Percentiles rank a stretch among this genome's conserved stretches.
phyloP scores from a whole-genome alignment of 768 basidiomycete species.

The Termitomyces sp. region DNA sequence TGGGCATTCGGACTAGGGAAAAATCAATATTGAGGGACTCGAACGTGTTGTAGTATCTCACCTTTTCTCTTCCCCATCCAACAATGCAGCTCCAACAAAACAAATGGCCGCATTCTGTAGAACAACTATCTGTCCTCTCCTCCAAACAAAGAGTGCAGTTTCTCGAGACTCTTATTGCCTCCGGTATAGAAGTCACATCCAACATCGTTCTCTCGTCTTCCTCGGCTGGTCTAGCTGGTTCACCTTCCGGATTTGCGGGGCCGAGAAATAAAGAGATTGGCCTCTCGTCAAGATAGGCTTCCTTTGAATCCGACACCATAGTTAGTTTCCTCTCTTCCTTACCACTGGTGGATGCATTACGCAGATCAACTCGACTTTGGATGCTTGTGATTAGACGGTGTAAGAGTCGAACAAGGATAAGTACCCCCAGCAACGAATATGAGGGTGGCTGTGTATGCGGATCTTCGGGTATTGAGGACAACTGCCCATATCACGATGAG shows the following conservation, averaged over 20 bases:
- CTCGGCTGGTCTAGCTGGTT: slow-evolving; percentile 54
- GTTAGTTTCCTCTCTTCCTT: slow-evolving; percentile 30
- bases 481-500: slow-evolving; percentile 29
- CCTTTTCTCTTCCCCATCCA: slow-evolving; percentile 88
- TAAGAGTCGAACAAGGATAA: slow-evolving; percentile 59
- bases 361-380: slow-evolving; percentile 20
- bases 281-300: slow-evolving; percentile 52
- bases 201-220: slow-evolving; percentile 67
- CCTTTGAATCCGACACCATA: slow-evolving; percentile 20
- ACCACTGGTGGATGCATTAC: slow-evolving; percentile 5
- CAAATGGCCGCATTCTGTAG: slow-evolving; percentile 85
- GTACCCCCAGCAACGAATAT: slow-evolving; percentile 78
- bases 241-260: slow-evolving; percentile 43
- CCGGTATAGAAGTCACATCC: slow-evolving; percentile 51
- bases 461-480: slow-evolving; percentile 68
- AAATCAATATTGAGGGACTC: slow-evolving; percentile 1
- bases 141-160: slow-evolving; percentile 84
- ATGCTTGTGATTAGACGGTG: slow-evolving; percentile 52
- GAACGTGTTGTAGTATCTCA: slow-evolving; percentile 19
- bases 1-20: slow-evolving; percentile 72
- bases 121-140: slow-evolving; percentile 74
- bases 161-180: slow-evolving; percentile 47
- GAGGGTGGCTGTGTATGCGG: slow-evolving; percentile 75
- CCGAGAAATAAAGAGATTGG: slow-evolving; percentile 55
- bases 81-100: slow-evolving; percentile 91